Base-by-base conservation (phyloP, 306 rosid genomes). In the Vigna radiata region DNA sequence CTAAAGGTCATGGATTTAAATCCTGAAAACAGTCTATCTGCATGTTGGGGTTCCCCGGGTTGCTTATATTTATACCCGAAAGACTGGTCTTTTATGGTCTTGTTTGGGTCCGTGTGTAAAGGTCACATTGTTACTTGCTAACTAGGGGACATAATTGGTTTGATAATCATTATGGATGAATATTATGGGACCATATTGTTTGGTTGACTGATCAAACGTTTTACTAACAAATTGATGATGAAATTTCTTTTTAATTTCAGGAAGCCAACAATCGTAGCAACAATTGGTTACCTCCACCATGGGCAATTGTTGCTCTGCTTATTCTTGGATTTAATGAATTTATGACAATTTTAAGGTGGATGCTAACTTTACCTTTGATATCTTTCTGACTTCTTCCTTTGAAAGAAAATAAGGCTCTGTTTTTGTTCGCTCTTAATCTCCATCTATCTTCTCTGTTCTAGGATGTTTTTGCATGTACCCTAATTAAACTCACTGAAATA, bases 221-320 rank as follows among this genome's bases (percentile, higher is more conserved):
- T 44, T 70, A 64, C 68, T 15, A 31, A 77, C 8, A 33, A 23
- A 36, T 53, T 50, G 49, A 53, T 77, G 62, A 73, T 63, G 64
- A 75, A 55, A 70, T 52, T 69, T 7, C 43, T 69, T 69, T 33
- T 70, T 18, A 49, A 73, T 72, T 82, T 69, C 92, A 93, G 98
- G 93, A 91, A 79, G 97, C 98, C 73, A 87, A 82, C 92, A 93
- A 77, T 85, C 91, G 97, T 18, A 89, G 39, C 70, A 91, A 83
- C 90, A 87, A 87, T 84, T 91, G 97, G 98, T 76, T 93, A 75
- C 98, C 98, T 59, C 98, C 98, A 72, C 98, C 98, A 62, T 93
- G 98, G 98, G 98, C 98, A 9, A 93, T 93, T 76, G 79, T 81
- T 84, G 97, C 97, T 39, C 75, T 93, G 83, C 6, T 91, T 78